phyloP scores from a whole-genome alignment of 140 eudicot species.

The Flaveria floridana region DNA sequence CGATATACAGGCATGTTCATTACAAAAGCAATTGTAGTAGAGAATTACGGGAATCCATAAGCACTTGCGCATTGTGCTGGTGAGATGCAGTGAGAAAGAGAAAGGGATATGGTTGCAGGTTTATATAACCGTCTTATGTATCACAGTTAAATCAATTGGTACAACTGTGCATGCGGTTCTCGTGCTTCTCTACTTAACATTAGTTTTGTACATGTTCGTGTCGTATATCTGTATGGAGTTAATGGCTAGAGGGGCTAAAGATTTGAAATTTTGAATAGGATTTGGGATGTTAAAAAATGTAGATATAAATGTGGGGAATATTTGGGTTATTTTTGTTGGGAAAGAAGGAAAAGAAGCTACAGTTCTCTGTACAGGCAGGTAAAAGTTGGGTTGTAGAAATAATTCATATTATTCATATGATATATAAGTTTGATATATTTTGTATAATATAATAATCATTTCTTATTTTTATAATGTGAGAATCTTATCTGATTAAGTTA shows the following conservation, averaged over 20 bases:
- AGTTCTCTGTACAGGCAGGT: constrained; percentile 44
- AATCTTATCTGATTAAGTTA: neutral
- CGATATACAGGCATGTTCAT: neutral
- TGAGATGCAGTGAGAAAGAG: too few relatives aligned
- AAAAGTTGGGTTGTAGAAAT: constrained; percentile 46
- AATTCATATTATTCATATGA: constrained; percentile 38
- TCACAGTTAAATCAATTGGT: neutral
- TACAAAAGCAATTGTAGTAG: neutral
- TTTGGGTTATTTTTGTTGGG: constrained; percentile 44
- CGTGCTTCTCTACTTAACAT: neutral
- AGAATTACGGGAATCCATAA: neutral
- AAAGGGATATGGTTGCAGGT: too few relatives aligned
- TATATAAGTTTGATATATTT: constrained; percentile 37
- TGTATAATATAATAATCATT: neutral
- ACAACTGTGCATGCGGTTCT: neutral
- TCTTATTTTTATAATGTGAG: neutral
- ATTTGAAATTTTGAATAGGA: constrained; percentile 18
- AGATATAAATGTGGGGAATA: constrained; percentile 55
- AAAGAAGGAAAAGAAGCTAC: constrained; percentile 28
- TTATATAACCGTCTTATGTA: too few relatives aligned
- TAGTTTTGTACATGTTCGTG: neutral
- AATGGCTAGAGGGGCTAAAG: constrained; percentile 24
- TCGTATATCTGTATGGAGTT: constrained; percentile 5
- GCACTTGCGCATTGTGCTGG: neutral
- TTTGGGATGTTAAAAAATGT: constrained; percentile 36